Base-by-base conservation (phyloP, 129 eudicot species). In the Lactuca sativa region DNA sequence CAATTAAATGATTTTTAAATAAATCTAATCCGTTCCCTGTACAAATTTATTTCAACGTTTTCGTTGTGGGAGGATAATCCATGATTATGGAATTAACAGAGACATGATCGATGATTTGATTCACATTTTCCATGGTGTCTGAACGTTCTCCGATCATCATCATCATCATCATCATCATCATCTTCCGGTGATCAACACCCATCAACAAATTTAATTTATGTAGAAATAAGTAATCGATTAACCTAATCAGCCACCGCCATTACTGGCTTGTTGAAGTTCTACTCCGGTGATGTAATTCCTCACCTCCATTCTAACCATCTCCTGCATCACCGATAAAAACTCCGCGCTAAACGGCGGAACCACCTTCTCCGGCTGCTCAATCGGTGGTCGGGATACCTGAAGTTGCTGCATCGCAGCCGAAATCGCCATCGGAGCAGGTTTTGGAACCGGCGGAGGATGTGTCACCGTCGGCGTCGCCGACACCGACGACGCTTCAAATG, bases 271-370 rank as follows among this genome's bases (percentile, higher is more conserved):
- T 30, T 76, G 79, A 61, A 41, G 40, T 7, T 44, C 84, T 25
- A 43, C 62, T 18, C 74, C 91, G 59, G 78, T 77, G 82, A 92
- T 88, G 77, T 86, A 88, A 64, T 69, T 84, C 73, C 97, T 86
- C 79, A 88, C 97, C 69, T 88, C 97, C 68, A 75, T 84, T 78
- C 77, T 86, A 47, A 92, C 84, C 97, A 92, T 92, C 52, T 84
- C 97, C 66, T 92, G 95, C 96, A 92, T 86, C 87, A 86, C 96
- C 61, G 81, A 79, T 72, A 88, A 55, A 73, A 92, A 74, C 64
- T 92, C 97, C 13, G 70, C 57, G 48, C 74, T 80, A 33, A 91
- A 81, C 21, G 84, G 77, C 75, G 80, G 63, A 61, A 69, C 73
- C 21, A 60, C 57, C 61, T 72, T 80, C 48, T 72, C 91, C 30